Percentiles rank a stretch among this genome's conserved stretches.
Evolutionary conservation across 163 green algal genomes (phyloP).

Genomic region (Prototheca wickerhamii): DNA sequence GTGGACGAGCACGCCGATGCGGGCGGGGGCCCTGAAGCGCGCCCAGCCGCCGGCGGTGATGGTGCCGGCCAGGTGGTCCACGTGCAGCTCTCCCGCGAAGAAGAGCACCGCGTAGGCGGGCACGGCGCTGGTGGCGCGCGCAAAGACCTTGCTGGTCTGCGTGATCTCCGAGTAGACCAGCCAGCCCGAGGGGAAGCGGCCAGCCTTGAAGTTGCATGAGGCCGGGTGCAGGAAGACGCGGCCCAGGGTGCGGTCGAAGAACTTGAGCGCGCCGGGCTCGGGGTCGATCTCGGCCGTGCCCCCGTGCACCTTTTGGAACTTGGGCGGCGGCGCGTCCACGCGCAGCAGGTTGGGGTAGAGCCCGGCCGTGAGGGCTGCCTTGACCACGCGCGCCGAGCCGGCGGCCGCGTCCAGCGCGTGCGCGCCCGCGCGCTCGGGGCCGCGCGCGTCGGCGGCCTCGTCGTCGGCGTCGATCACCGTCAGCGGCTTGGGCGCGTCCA

Average conservation of each 20-base stretch:
- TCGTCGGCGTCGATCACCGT: too few species aligned
- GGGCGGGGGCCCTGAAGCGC: slow-evolving; percentile 65
- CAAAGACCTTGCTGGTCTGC: slow-evolving; percentile 57
- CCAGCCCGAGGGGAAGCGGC: slow-evolving; percentile 75
- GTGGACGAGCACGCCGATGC: slow-evolving; percentile 49
- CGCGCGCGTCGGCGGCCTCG: background rate
- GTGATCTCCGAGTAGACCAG: slow-evolving; percentile 82
- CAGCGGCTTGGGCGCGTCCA: too few species aligned
- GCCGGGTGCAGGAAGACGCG: slow-evolving; percentile 90
- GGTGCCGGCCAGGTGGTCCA: slow-evolving; percentile 52
- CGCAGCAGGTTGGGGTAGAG: slow-evolving; percentile 88
- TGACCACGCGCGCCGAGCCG: slow-evolving; percentile 69
- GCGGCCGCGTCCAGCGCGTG: slow-evolving; percentile 5
- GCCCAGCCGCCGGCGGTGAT: slow-evolving; percentile 74
- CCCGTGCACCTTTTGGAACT: slow-evolving; percentile 55
- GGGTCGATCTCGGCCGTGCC: slow-evolving; percentile 64
- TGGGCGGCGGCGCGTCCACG: slow-evolving; percentile 70
- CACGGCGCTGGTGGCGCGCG: slow-evolving; percentile 58
- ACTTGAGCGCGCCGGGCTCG: slow-evolving; percentile 34
- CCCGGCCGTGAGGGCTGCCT: slow-evolving; percentile 77
- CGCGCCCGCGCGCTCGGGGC: background rate
- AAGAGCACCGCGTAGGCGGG: slow-evolving; percentile 81
- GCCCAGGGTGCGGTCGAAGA: slow-evolving; percentile 42
- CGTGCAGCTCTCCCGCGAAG: slow-evolving; percentile 65
- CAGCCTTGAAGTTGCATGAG: slow-evolving; percentile 70